Evolutionary conservation across 2,329 filamentous ascomycete genomes (phyloP).

Genomic region (Seiridium unicorne): DNA sequence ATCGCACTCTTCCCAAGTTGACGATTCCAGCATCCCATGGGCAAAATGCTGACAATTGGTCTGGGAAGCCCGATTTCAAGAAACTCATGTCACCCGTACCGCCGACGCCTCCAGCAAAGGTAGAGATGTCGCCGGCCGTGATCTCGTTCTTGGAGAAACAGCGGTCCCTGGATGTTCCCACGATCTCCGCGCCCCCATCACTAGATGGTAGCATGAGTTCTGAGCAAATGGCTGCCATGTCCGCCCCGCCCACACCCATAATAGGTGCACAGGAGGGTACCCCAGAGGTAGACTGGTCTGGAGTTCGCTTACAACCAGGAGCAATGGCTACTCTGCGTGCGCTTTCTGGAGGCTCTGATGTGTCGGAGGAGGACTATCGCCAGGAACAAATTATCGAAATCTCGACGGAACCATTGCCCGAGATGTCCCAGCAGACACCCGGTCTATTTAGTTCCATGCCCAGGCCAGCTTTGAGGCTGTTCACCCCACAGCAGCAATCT

Average conservation of each 20-base stretch:
- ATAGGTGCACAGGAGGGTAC: slow-evolving; percentile 55
- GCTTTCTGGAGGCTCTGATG: slow-evolving; percentile 56
- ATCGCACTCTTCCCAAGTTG: slow-evolving; percentile 44
- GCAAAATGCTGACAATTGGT: slow-evolving; percentile 37
- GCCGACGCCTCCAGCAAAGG: slow-evolving; percentile 62
- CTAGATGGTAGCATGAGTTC: slow-evolving; percentile 86
- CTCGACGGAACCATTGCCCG: slow-evolving; percentile 39
- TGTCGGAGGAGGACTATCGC: slow-evolving; percentile 61
- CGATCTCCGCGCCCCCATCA: slow-evolving; percentile 78
- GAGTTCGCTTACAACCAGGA: slow-evolving; percentile 73
- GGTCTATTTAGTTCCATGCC: slow-evolving; percentile 45
- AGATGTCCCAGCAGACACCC: slow-evolving; percentile 53
- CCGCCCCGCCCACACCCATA: slow-evolving; percentile 81
- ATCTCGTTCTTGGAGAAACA: slow-evolving; percentile 68
- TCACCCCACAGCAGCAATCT: slow-evolving; percentile 55
- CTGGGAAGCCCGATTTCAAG: slow-evolving; percentile 43
- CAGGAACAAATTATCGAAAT: slow-evolving; percentile 55
- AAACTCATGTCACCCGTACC: slow-evolving; percentile 57
- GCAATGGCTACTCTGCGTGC: slow-evolving; percentile 80
- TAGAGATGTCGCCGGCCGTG: slow-evolving; percentile 74
- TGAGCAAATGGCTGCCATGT: slow-evolving; percentile 80
- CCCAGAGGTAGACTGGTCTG: slow-evolving; percentile 65
- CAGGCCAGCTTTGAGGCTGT: slow-evolving; percentile 30
- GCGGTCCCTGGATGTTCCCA: slow-evolving; percentile 65
- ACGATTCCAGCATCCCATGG: slow-evolving; percentile 47